Conservation (phyloP, 2,329 filamentous ascomycete genomes). For the Clathrospora elynae region DNA sequence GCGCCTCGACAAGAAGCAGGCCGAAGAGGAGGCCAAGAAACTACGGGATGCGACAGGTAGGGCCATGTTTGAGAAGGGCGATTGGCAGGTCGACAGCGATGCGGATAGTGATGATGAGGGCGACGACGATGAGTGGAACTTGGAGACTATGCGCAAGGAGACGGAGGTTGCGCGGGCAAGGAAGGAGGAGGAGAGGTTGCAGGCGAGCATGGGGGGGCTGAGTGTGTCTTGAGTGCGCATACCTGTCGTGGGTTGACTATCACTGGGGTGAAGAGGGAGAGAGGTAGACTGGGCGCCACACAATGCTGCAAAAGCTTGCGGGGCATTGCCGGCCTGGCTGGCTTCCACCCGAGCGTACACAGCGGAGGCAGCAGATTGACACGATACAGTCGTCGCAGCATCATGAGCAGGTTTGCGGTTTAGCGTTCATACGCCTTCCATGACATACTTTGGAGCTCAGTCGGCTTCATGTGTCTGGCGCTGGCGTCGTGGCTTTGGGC, state of each 20-base stretch:
- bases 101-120: conserved; percentile 60
- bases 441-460: background rate
- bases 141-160: conserved; percentile 81
- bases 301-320: conserved; percentile 46
- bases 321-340: conserved; percentile 17
- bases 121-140: conserved; percentile 70
- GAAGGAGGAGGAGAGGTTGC: conserved; percentile 76
- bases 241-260: background rate
- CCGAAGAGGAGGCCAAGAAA: conserved; percentile 85
- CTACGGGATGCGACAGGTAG: conserved; percentile 95
- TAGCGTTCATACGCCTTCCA: conserved; percentile 5
- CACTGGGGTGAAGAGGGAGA: conserved; percentile 8
- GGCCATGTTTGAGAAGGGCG: conserved; percentile 94
- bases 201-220: conserved; percentile 26
- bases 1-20: conserved; percentile 90
- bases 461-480: conserved; percentile 6
- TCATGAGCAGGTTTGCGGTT: conserved; percentile 4
- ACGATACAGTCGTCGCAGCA: background rate
- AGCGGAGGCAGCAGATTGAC: conserved; percentile 3
- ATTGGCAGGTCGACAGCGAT: conserved; percentile 76
- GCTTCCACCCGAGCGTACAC: background rate
- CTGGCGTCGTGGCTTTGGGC: conserved; percentile 13
- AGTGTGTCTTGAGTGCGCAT: conserved; percentile 24
- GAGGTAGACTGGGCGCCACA: conserved; percentile 22
- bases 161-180: conserved; percentile 75